phyloP scores from a whole-genome alignment of 441 rosid species.

The Codiaeum variegatum region DNA sequence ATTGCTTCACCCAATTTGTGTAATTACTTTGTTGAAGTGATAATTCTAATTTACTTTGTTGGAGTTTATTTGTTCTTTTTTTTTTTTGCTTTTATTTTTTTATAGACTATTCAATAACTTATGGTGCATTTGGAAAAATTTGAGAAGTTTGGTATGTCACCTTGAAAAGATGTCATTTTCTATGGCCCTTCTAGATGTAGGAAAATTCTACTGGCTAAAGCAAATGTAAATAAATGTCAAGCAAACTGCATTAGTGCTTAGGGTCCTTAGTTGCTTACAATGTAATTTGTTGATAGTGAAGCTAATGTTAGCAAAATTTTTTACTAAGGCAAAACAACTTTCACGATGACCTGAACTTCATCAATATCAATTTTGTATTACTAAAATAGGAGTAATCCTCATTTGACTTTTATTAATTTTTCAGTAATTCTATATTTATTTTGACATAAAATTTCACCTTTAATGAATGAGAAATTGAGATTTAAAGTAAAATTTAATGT shows the following conservation, averaged over 20 bases:
- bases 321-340: constrained; percentile 53
- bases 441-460: no score
- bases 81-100: background rate
- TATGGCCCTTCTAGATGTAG: constrained; percentile 63
- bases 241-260: constrained; percentile 54
- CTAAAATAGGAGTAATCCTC: no score
- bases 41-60: background rate
- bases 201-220: constrained; percentile 54
- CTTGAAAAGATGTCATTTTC: constrained; percentile 63
- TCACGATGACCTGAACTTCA: no score
- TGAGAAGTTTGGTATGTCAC: constrained; percentile 72
- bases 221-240: constrained; percentile 58
- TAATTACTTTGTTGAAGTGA: no score
- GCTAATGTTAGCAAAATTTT: constrained; percentile 62
- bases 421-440: no score
- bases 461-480: no score
- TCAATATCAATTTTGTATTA: no score
- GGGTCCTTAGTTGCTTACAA: constrained; percentile 54
- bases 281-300: constrained; percentile 67
- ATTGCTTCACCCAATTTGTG: constrained; percentile 4
- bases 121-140: constrained; percentile 71
- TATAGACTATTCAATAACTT: constrained; percentile 59
- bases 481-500: no score
- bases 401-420: no score
- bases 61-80: background rate